These are phyloP conservation scores for Pistacia atlantica DNA, from an alignment of 345 rosid genomes.

Conservation along the genomic window DNA sequence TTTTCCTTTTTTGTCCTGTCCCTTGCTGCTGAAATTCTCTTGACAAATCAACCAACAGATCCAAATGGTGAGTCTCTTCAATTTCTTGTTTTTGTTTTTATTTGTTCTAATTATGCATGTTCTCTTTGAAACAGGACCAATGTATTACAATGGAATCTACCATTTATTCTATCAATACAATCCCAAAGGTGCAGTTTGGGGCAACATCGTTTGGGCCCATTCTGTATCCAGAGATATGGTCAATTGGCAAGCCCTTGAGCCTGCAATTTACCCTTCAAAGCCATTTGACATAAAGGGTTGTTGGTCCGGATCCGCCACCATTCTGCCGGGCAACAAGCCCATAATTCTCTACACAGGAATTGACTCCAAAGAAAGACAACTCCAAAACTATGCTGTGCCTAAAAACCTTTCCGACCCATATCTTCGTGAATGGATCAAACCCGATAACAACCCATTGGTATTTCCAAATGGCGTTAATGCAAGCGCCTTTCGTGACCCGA, in stretches of 20 bases:
- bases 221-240: conserved; percentile 84
- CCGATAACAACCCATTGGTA: conserved; percentile 63
- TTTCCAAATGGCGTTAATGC: conserved; percentile 60
- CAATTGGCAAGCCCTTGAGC: conserved; percentile 75
- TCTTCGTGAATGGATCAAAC: conserved; percentile 80
- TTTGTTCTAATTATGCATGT: not conserved
- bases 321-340: conserved; percentile 61
- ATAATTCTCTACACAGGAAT: conserved; percentile 77
- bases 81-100: not conserved
- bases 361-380: conserved; percentile 43
- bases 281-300: conserved; percentile 71
- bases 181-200: conserved; percentile 90
- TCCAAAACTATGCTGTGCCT: conserved; percentile 81
- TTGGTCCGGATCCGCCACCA: conserved; percentile 94
- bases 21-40: not conserved
- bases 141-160: conserved; percentile 77
- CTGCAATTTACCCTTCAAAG: conserved; percentile 66
- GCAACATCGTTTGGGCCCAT: conserved; percentile 96
- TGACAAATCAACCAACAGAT: conserved; percentile 23
- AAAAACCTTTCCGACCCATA: conserved; percentile 68
- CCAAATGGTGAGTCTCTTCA: conserved; percentile 38
- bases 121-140: conserved; percentile 48
- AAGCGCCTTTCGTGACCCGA: conserved; percentile 87
- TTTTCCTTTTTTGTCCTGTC: not conserved
- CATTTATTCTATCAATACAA: conserved; percentile 92